Evolutionary conservation across 2,329 filamentous ascomycete species (phyloP).

Genomic region (Myriangium duriaei): DNA sequence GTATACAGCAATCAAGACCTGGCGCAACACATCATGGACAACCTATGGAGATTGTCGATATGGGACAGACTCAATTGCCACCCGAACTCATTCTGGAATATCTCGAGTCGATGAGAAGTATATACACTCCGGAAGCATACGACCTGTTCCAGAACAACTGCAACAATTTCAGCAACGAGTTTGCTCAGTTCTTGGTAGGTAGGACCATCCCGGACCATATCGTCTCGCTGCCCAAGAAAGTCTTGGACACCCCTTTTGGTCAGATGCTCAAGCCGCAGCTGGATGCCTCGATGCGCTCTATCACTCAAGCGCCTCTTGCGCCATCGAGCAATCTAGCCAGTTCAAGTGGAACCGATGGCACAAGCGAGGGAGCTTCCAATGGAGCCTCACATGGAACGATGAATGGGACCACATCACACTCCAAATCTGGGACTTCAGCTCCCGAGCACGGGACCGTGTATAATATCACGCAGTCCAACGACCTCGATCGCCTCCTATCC

Average conservation of each 20-base stretch:
- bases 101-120: constrained; percentile 65
- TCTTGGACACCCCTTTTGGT: constrained; percentile 76
- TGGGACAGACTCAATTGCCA: constrained; percentile 68
- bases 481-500: constrained; percentile 49
- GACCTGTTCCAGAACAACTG: constrained; percentile 87
- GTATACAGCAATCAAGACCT: constrained; percentile 68
- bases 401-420: not conserved
- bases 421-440: constrained; percentile 3
- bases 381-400: not conserved
- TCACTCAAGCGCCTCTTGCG: constrained; percentile 46
- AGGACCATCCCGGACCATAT: constrained; percentile 83
- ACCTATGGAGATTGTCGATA: constrained; percentile 61
- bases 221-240: constrained; percentile 67
- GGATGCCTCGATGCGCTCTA: constrained; percentile 49
- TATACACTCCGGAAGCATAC: constrained; percentile 71
- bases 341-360: not conserved
- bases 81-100: constrained; percentile 78
- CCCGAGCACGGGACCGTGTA: constrained; percentile 40
- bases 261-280: constrained; percentile 74
- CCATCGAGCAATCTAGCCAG: constrained; percentile 17
- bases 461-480: constrained; percentile 44
- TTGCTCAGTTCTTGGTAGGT: constrained; percentile 78
- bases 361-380: not conserved
- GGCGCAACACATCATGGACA: constrained; percentile 77
- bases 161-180: constrained; percentile 94